phyloP scores from a whole-genome alignment of 345 rosid genomes.

The Cardamine occulta region DNA sequence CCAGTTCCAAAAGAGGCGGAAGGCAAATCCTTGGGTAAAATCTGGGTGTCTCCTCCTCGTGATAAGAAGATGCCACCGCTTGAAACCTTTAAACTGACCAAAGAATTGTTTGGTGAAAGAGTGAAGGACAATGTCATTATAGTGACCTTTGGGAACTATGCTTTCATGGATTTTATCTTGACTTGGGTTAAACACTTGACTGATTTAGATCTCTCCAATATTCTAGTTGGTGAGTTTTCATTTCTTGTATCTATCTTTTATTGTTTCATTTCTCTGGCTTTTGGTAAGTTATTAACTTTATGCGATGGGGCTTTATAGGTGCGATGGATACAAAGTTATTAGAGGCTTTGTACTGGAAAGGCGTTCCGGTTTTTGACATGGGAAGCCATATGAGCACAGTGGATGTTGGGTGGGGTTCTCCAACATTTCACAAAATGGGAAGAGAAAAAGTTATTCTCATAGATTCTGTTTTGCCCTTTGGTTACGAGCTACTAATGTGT shows the following conservation, averaged over 20 bases:
- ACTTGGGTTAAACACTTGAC: conserved; percentile 95
- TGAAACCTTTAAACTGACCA: conserved; percentile 68
- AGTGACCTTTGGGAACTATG: conserved; percentile 94
- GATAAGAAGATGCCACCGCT: conserved; percentile 81
- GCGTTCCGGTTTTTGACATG: conserved; percentile 98
- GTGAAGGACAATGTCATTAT: conserved; percentile 72
- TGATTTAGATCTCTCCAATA: conserved; percentile 78
- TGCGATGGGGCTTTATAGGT: conserved; percentile 53
- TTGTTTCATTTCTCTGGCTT: background rate
- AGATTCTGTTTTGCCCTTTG: conserved; percentile 83
- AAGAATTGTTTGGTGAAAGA: conserved; percentile 69
- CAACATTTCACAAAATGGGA: conserved; percentile 97
- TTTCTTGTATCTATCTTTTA: conserved; percentile 12
- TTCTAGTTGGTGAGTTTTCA: conserved; percentile 74
- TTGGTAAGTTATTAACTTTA: conserved; percentile 6
- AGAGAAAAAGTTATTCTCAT: conserved; percentile 95
- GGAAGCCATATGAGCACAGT: conserved; percentile 92
- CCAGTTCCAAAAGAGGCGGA: conserved; percentile 36
- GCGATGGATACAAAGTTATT: conserved; percentile 92
- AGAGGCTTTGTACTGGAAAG: conserved; percentile 97
- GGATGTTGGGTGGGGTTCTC: conserved; percentile 99
- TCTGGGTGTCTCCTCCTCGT: conserved; percentile 76
- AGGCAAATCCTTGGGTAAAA: conserved; percentile 47
- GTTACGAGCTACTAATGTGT: conserved; percentile 90
- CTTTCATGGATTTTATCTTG: conserved; percentile 95